Evolutionary conservation across 2,329 filamentous ascomycete genomes (phyloP), one percentile per base, ranked within the genome.

Genomic region (Ophiostoma novo-ulmi): DNA sequence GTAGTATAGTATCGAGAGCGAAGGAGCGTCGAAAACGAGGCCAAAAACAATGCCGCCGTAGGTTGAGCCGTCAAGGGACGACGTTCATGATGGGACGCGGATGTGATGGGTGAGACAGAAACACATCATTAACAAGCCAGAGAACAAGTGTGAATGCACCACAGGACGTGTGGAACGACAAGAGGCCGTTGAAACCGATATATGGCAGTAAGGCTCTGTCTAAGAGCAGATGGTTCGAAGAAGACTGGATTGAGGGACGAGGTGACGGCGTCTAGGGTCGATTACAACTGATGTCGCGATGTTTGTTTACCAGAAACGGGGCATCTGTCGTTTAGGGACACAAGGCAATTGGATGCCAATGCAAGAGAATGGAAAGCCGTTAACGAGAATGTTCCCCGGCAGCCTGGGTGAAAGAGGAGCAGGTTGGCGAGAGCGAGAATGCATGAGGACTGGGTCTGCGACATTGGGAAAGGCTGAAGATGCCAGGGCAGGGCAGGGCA

Each of bases 11-110:
- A 10, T 63, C 20, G 5, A 48, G 17, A 48, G 26, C 7, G 14
- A 35, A 31, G 4, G 26, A 26, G 14, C 17, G 26, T n/a, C 22
- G 20, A 35, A 20, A 48, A 48, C 26, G 35, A n/a, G 20, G 13
- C n/a, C 13, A 44, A 63, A 38, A 48, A 52, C 31, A 31, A 20
- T 44, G 13, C 41, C 5, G 64, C 48, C 61, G 41, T n/a, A 52
- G 68, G 13, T 36, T 22, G 10, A 39, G 31, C 63, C 35, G 68
- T 69, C 26, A 71, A 31, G 39, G 31, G 35, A 20, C 68, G 31
- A 55, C 35, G 31, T 22, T 69, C 70, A 71, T 71, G 68, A 22
- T 41, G 67, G 58, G n/a, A 69, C 36, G 10, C 13, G 63, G 36
- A 26, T 48, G 67, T 11, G 41, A 8, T 20, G 20, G 39, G 13